Conservation (phyloP, 352 stramenopile species). For the Globisporangium viniferum region DNA sequence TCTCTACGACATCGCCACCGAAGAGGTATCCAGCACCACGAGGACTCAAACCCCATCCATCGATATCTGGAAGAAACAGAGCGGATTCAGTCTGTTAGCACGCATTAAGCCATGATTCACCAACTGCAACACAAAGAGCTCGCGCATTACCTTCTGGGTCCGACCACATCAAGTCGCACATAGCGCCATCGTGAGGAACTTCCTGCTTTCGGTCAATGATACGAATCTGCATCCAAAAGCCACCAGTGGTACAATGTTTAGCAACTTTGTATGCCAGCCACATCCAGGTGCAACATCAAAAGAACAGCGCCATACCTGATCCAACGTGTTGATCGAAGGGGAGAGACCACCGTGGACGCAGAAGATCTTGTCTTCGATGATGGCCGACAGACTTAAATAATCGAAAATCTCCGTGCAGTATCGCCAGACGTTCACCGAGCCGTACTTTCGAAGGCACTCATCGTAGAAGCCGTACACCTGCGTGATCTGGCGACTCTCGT, state of each 20-base stretch:
- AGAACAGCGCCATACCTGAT: conserved; percentile 46
- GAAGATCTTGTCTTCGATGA: conserved; percentile 99
- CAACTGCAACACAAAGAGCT: neutral
- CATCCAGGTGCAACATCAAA: conserved; percentile 8
- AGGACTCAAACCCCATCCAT: conserved; percentile 97
- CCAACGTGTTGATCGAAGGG: conserved; percentile 87
- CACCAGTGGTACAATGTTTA: conserved; percentile 2
- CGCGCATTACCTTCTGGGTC: conserved; percentile 75
- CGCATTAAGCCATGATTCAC: conserved; percentile 57
- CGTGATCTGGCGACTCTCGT: conserved; percentile 42
- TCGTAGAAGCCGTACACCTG: conserved; percentile 64
- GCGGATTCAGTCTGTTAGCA: neutral
- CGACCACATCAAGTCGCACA: conserved; percentile 98
- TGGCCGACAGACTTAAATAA: conserved; percentile 96
- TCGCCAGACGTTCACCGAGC: conserved; percentile 97
- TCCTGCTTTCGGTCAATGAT: conserved; percentile 98
- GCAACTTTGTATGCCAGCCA: neutral
- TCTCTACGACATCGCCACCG: conserved; percentile 96
- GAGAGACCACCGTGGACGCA: conserved; percentile 99
- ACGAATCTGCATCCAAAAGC: conserved; percentile 42
- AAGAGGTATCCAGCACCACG: conserved; percentile 98
- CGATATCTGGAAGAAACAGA: conserved; percentile 86
- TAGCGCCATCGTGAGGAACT: conserved; percentile 97
- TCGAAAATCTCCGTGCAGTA: conserved; percentile 99
- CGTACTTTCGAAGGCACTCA: conserved; percentile 71